Evolutionary conservation across 2,329 filamentous ascomycete species (phyloP).

Genomic region (Diaporthe sp.): DNA sequence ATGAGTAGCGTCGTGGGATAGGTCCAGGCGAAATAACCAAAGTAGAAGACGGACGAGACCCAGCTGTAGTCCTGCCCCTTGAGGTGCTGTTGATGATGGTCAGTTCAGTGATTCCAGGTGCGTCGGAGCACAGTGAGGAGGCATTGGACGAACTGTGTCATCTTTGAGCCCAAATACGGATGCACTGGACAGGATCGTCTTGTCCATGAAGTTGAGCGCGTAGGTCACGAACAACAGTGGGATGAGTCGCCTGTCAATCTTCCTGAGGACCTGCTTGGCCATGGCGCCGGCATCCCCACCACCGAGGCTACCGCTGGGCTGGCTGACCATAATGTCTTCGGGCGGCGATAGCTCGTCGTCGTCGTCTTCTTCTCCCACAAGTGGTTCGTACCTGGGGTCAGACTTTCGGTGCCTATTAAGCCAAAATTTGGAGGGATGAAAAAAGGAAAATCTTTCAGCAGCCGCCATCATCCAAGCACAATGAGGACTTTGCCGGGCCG

Average conservation of each 20-base stretch:
- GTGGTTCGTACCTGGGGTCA: slow-evolving; percentile 25
- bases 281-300: slow-evolving; percentile 38
- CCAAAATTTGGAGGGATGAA: neutral
- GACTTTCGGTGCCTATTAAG: neutral
- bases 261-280: slow-evolving; percentile 58
- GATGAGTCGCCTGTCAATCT: slow-evolving; percentile 68
- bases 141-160: slow-evolving; percentile 52
- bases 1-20: slow-evolving; percentile 59
- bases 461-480: slow-evolving; percentile 26
- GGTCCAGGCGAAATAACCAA: slow-evolving; percentile 55
- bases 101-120: neutral
- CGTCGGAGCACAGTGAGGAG: slow-evolving; percentile 5
- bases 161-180: slow-evolving; percentile 67
- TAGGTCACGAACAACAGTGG: slow-evolving; percentile 70
- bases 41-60: slow-evolving; percentile 60
- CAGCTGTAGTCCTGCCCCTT: slow-evolving; percentile 59
- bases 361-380: slow-evolving; percentile 1
- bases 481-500: slow-evolving; percentile 16
- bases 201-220: slow-evolving; percentile 73
- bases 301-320: neutral
- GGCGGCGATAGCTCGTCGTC: slow-evolving; percentile 29
- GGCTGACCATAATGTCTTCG: slow-evolving; percentile 24
- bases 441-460: neutral
- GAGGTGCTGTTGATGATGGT: slow-evolving; percentile 46
- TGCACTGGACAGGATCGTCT: slow-evolving; percentile 67